Evolutionary conservation across 225 moss, liverwort and hornwort species (phyloP).

Genomic region (Physcomitrellopsis africana): DNA sequence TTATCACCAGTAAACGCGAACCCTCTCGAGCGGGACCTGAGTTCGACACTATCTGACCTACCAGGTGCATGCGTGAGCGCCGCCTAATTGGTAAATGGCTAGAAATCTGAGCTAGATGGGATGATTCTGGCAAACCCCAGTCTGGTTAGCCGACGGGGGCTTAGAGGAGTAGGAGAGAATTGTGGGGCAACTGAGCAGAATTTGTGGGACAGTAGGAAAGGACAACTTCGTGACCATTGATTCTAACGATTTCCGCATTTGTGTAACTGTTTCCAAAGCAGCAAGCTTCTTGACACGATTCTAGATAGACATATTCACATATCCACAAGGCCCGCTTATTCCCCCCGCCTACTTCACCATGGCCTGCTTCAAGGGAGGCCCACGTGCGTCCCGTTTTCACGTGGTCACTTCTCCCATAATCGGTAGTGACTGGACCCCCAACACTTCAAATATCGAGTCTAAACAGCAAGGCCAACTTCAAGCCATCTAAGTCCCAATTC

Average conservation of each 20-base stretch:
- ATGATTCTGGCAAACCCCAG: constrained; percentile 60
- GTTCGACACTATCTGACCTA: neutral
- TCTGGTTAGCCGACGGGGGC: constrained; percentile 50
- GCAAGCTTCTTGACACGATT: constrained; percentile 10
- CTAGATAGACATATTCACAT: constrained; percentile 48
- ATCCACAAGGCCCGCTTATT: constrained; percentile 33
- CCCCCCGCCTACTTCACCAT: neutral
- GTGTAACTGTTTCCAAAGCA: constrained; percentile 13
- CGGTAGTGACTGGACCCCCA: too few relatives aligned
- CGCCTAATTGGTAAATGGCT: neutral
- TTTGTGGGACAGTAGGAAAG: constrained; percentile 48
- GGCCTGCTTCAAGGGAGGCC: constrained; percentile 25
- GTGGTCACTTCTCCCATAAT: neutral
- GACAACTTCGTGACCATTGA: constrained; percentile 53
- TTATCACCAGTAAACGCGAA: neutral
- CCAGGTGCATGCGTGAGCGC: neutral
- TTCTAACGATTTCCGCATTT: constrained; percentile 43
- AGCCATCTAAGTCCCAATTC: too few relatives aligned
- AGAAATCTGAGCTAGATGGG: constrained; percentile 39
- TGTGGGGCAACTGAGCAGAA: constrained; percentile 41
- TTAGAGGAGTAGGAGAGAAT: constrained; percentile 49
- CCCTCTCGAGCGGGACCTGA: neutral
- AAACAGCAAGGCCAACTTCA: too few relatives aligned
- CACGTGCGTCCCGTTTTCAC: constrained; percentile 48
- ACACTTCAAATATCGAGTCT: neutral